These are phyloP conservation scores for Aquilaria malaccensis DNA, from an alignment of 345 rosid genomes.

Conservation along the genomic window DNA sequence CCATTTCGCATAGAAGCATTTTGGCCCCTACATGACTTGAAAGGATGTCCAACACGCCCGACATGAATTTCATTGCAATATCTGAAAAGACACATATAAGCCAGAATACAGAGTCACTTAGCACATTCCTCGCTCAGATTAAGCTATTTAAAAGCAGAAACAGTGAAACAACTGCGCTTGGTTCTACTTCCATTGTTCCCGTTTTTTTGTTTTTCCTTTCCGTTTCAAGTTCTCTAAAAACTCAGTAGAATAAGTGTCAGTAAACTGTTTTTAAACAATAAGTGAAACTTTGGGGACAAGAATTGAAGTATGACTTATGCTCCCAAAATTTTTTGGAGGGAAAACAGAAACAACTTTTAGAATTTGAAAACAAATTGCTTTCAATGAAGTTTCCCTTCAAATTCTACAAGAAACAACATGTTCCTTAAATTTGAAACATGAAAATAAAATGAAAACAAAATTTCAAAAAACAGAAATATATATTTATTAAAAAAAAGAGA, in stretches of 20 bases:
- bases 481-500: too few species aligned
- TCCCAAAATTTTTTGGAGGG: neutral
- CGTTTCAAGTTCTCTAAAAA: too few species aligned
- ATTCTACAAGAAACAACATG: too few species aligned
- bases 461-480: too few species aligned
- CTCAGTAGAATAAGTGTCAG: neutral
- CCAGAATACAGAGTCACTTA: neutral
- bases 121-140: slow-evolving; percentile 4
- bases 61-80: slow-evolving; percentile 91
- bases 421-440: too few species aligned
- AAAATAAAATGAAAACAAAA: too few species aligned
- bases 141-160: neutral
- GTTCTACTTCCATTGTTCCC: too few species aligned
- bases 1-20: slow-evolving; percentile 62
- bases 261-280: too few species aligned
- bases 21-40: slow-evolving; percentile 86
- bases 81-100: slow-evolving; percentile 28
- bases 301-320: neutral
- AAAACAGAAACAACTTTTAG: neutral
- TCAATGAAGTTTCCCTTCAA: neutral
- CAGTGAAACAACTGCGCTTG: too few species aligned
- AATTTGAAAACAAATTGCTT: neutral
- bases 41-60: slow-evolving; percentile 83
- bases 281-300: too few species aligned
- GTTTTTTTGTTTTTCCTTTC: too few species aligned